phyloP scores from a whole-genome alignment of 2,329 filamentous ascomycete genomes.

The Rutstroemia sp. region DNA sequence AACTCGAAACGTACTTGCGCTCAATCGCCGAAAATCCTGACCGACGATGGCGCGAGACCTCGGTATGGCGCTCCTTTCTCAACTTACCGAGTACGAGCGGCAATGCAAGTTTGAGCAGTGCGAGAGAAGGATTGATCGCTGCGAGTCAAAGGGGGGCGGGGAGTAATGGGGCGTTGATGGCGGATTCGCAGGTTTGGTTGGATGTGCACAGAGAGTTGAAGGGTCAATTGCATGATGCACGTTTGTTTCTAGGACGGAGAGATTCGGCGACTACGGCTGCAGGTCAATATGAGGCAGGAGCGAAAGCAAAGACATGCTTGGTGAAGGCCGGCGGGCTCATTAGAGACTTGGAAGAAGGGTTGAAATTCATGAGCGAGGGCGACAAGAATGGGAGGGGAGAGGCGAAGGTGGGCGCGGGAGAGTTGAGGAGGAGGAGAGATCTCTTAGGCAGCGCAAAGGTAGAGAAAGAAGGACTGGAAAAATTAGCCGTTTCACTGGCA shows the following conservation, averaged over 20 bases:
- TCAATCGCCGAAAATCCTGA: slow-evolving; percentile 68
- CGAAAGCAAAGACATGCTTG: slow-evolving; percentile 67
- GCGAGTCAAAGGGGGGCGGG: slow-evolving; percentile 21
- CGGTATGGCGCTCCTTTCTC: slow-evolving; percentile 66
- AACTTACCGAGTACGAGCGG: slow-evolving; percentile 49
- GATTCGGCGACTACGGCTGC: slow-evolving; percentile 51
- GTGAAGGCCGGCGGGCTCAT: slow-evolving; percentile 61
- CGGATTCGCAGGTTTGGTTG: slow-evolving; percentile 53
- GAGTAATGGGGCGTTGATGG: slow-evolving; percentile 18
- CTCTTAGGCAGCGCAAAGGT: slow-evolving; percentile 61
- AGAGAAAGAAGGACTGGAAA: slow-evolving; percentile 70
- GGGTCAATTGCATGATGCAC: slow-evolving; percentile 58
- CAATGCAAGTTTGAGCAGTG: slow-evolving; percentile 31
- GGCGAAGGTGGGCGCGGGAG: slow-evolving; percentile 58
- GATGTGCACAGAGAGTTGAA: slow-evolving; percentile 72
- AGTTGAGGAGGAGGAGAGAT: slow-evolving; percentile 64
- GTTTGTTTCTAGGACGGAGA: slow-evolving; percentile 57
- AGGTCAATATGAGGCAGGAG: slow-evolving; percentile 56
- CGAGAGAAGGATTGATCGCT: slow-evolving; percentile 25
- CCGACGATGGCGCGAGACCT: slow-evolving; percentile 66
- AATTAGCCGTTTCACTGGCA: slow-evolving; percentile 55
- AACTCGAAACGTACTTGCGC: slow-evolving; percentile 64
- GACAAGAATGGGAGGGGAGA: slow-evolving; percentile 27
- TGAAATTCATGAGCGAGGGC: slow-evolving; percentile 48
- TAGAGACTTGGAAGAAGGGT: slow-evolving; percentile 55